A percentile compares a stretch with the other conserved stretches of the same genome.
Conservation (phyloP, 208 protist species). For the Acanthamoeba royreba region DNA sequence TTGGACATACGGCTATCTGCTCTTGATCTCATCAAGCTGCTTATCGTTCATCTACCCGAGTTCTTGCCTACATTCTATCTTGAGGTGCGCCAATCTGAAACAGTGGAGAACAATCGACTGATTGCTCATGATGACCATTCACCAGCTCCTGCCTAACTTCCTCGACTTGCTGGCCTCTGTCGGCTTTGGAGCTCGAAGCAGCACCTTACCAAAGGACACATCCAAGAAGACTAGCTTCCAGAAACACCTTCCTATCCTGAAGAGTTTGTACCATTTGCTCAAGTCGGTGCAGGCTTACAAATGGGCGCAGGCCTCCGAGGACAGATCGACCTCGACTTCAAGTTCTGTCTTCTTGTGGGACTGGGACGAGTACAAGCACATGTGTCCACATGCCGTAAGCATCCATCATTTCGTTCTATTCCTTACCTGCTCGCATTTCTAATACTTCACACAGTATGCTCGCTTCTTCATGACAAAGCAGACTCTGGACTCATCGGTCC, state of each 20-base stretch:
- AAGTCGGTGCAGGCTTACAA: neutral
- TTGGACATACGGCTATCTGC: conserved; percentile 1
- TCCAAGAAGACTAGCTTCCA: conserved; percentile 14
- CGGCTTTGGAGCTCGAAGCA: conserved; percentile 7
- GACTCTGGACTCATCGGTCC: too few relatives aligned
- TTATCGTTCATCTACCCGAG: neutral
- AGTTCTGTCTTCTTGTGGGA: neutral
- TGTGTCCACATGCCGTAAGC: neutral
- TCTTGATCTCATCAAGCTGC: neutral
- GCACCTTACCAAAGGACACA: neutral
- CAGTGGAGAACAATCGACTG: too few relatives aligned
- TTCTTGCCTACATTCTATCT: conserved; percentile 1
- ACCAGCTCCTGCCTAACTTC: conserved; percentile 17
- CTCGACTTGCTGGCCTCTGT: neutral
- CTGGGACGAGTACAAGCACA: neutral
- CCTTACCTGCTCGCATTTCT: neutral
- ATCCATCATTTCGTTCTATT: too few relatives aligned
- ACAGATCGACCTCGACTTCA: neutral
- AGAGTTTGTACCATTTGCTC: neutral
- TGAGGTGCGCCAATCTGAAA: too few relatives aligned
- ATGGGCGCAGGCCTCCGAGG: neutral
- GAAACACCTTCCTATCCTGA: neutral
- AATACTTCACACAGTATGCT: neutral
- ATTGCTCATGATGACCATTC: too few relatives aligned
- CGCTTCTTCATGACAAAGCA: neutral